Conservation (phyloP, 768 basidiomycete genomes). For the Pluteus cervinus region DNA sequence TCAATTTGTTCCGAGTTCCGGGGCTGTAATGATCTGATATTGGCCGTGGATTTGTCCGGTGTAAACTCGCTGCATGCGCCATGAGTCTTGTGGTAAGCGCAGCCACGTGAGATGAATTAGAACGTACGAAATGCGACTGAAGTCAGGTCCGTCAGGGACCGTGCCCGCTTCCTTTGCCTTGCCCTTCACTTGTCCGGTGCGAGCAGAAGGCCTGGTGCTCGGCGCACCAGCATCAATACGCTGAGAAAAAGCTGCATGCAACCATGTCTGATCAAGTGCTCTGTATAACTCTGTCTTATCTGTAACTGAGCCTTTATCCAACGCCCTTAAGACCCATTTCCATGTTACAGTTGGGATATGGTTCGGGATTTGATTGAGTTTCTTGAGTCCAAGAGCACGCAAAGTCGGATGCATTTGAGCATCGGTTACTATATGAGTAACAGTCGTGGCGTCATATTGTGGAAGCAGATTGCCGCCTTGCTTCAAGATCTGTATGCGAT, state of each 20-base stretch:
- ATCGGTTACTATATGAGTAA: slow-evolving; percentile 69
- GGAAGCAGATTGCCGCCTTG: slow-evolving; percentile 60
- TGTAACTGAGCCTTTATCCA: slow-evolving; percentile 16
- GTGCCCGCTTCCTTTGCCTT: slow-evolving; percentile 27
- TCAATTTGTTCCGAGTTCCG: slow-evolving; percentile 11
- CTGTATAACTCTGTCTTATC: slow-evolving; percentile 21
- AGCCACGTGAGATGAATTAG: not conserved
- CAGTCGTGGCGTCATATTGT: slow-evolving; percentile 43
- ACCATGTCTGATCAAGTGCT: slow-evolving; percentile 31
- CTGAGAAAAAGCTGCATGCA: slow-evolving; percentile 41
- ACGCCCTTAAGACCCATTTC: slow-evolving; percentile 49
- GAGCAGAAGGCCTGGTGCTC: slow-evolving; percentile 7
- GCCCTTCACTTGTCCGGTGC: slow-evolving; percentile 10
- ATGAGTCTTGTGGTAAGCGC: slow-evolving; percentile 6
- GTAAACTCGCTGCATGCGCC: slow-evolving; percentile 27
- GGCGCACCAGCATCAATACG: slow-evolving; percentile 41
- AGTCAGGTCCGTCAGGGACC: slow-evolving; percentile 18
- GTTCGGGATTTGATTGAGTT: slow-evolving; percentile 51
- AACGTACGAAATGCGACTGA: slow-evolving; percentile 46
- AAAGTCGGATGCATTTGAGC: slow-evolving; percentile 22
- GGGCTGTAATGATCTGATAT: too few species aligned
- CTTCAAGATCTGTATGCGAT: slow-evolving; percentile 44
- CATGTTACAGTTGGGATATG: slow-evolving; percentile 60
- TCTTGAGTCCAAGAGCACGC: slow-evolving; percentile 41
- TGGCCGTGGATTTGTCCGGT: too few species aligned